Evolutionary conservation across 148 eudicot genomes (phyloP).

Genomic region (Polygonum aviculare): DNA sequence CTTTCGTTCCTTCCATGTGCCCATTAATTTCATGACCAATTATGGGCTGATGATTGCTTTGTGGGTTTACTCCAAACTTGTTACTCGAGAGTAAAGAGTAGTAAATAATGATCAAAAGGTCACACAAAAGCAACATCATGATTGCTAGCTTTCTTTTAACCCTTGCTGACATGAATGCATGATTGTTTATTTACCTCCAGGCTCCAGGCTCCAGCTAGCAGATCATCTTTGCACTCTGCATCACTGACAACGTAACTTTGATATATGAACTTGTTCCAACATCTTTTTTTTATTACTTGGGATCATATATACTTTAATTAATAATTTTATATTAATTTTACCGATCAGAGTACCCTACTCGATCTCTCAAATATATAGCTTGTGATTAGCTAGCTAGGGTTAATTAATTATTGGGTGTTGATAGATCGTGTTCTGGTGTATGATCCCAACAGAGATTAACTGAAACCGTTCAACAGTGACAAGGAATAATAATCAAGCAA

Average conservation of each 20-base stretch:
- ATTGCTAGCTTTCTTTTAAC: neutral
- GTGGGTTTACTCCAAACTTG: neutral
- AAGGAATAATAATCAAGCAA: neutral
- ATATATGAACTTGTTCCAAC: neutral
- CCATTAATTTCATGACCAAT: neutral
- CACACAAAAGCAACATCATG: neutral
- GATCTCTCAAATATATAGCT: too few species aligned
- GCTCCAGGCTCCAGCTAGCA: neutral
- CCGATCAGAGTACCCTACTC: too few species aligned
- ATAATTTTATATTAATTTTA: too few species aligned
- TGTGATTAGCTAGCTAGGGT: neutral
- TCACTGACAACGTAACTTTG: neutral
- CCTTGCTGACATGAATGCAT: neutral
- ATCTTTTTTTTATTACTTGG: neutral
- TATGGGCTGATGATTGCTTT: constrained; percentile 1
- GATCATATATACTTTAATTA: neutral
- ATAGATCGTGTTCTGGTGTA: too few species aligned
- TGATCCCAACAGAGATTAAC: neutral
- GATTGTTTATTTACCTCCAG: neutral
- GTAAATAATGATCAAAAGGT: neutral
- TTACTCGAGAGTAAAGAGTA: too few species aligned
- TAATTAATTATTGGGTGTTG: neutral
- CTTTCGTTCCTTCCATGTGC: neutral
- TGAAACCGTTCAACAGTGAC: neutral
- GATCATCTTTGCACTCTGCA: neutral